These are phyloP conservation scores for Lecanicillium sp. DNA, from an alignment of 2,329 filamentous ascomycete genomes.

Conservation along the genomic window DNA sequence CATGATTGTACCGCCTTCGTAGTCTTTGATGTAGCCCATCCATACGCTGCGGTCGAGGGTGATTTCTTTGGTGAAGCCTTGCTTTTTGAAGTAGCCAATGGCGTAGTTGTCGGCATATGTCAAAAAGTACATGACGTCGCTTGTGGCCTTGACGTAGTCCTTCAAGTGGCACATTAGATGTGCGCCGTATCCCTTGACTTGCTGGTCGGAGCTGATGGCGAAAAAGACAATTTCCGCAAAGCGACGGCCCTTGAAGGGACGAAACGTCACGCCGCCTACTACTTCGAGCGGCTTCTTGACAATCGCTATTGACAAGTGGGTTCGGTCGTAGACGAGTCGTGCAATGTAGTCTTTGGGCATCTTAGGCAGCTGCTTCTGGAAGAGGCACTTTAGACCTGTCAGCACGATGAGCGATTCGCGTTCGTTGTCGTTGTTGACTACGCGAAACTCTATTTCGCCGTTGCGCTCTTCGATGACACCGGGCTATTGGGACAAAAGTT, in stretches of 20 bases:
- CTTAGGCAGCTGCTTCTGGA: slow-evolving; percentile 96
- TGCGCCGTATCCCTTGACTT: slow-evolving; percentile 96
- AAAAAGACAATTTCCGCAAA: slow-evolving; percentile 99
- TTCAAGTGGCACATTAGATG: slow-evolving; percentile 98
- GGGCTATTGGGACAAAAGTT: slow-evolving; percentile 39
- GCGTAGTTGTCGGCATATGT: slow-evolving; percentile 99
- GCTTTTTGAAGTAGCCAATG: slow-evolving; percentile 98
- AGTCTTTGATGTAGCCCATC: slow-evolving; percentile 99
- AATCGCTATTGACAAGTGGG: slow-evolving; percentile 92
- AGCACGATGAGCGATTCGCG: slow-evolving; percentile 88
- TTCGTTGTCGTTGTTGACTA: slow-evolving; percentile 92
- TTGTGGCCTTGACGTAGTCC: slow-evolving; percentile 95
- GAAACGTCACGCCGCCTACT: slow-evolving; percentile 94
- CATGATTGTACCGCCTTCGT: slow-evolving; percentile 98
- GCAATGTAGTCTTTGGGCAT: slow-evolving; percentile 99
- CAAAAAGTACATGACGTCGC: slow-evolving; percentile 95
- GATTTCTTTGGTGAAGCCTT: slow-evolving; percentile 98
- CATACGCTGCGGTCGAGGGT: slow-evolving; percentile 81
- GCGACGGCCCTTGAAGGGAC: slow-evolving; percentile 81
- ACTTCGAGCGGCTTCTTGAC: slow-evolving; percentile 94
- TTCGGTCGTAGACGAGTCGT: slow-evolving; percentile 91
- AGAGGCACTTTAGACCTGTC: slow-evolving; percentile 93
- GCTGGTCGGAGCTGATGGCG: slow-evolving; percentile 93
- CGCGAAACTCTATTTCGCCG: slow-evolving; percentile 92
- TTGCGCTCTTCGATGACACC: slow-evolving; percentile 89